Evolutionary conservation across 208 protist species (phyloP), one percentile per base, ranked within the genome.

Genomic region (Vickermania spadyakhi): DNA sequence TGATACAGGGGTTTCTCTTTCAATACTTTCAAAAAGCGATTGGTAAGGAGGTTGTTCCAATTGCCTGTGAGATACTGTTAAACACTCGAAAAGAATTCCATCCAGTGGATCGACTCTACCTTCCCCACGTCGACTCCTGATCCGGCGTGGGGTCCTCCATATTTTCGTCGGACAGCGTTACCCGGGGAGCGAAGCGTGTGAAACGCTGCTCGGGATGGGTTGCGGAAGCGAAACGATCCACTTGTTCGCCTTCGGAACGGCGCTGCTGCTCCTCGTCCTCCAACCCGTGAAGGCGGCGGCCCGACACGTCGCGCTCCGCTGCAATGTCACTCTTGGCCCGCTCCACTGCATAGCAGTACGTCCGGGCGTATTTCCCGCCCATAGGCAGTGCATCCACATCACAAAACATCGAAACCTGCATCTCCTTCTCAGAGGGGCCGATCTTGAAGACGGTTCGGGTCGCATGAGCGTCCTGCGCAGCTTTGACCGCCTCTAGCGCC

Each of bases 121-220:
- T 56, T 26, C 74, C 75, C 80, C 83, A 94, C 1, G 70, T 62
- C 13, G 73, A 78, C 42, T 75, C 81, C 64, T 84, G 79, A 60
- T 84, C 74, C 1, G 87, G 74, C 28, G 62, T 60, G 2, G 74
- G 70, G 41, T 94, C 79, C 52, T 94, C 87, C 27, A 87, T 71
- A 53, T 57, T 79, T 50, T 67, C 41, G 22, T 72, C 73, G 30
- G 72, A 60, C 42, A 72, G 51, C 5, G 66, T 81, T 14, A 71
- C 31, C 14, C 78, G 75, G n/a, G 64, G 54, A 2, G 64, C 50
- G 67, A 94, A 91, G 22, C 65, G 84, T n/a, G 68, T 85, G 42
- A 74, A 70, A 25, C 87, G 84, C 71, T 90, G 87, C 74, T 94
- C 84, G 7, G 87, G 84, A 61, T 94, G 75, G 28, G 84, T 94